Conservation (phyloP, 2,329 filamentous ascomycete genomes). For the Aspergillus sp. region DNA sequence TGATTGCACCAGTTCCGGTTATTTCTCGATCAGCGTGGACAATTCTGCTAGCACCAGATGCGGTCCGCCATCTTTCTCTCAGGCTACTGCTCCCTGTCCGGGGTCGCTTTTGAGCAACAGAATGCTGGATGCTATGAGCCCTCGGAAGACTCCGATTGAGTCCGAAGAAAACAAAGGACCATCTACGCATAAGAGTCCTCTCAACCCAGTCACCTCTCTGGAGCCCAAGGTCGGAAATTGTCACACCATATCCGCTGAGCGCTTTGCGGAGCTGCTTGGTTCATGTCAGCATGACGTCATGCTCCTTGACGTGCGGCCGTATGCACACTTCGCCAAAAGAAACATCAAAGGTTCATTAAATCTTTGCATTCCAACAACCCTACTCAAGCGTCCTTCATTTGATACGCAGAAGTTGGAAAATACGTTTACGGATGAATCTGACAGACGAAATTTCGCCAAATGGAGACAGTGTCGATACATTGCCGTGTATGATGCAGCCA, state of each 20-base stretch:
- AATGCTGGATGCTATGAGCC: constrained; percentile 73
- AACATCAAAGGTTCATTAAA: constrained; percentile 81
- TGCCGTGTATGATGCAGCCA: constrained; percentile 81
- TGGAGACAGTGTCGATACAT: constrained; percentile 77
- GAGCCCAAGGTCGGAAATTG: constrained; percentile 36
- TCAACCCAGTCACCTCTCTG: not conserved
- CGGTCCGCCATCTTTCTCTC: constrained; percentile 71
- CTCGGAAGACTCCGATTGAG: constrained; percentile 51
- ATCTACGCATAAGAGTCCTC: constrained; percentile 11
- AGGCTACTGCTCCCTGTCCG: constrained; percentile 61
- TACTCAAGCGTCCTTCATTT: constrained; percentile 87
- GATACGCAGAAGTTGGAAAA: constrained; percentile 83
- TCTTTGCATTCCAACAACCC: constrained; percentile 89
- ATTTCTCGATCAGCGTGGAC: constrained; percentile 76
- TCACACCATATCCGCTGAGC: constrained; percentile 50
- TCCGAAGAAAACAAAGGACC: constrained; percentile 20
- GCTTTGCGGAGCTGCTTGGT: constrained; percentile 59
- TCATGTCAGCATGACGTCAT: constrained; percentile 57
- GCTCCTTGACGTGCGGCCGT: constrained; percentile 81
- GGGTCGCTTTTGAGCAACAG: constrained; percentile 52
- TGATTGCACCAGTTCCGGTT: constrained; percentile 68
- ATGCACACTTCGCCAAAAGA: constrained; percentile 74
- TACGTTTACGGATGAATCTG: constrained; percentile 72
- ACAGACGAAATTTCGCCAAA: constrained; percentile 69
- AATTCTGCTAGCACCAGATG: constrained; percentile 59